These are phyloP conservation scores for Hyphodiscus hymeniophilus DNA, from an alignment of 495 filamentous ascomycete species.

Conservation along the genomic window DNA sequence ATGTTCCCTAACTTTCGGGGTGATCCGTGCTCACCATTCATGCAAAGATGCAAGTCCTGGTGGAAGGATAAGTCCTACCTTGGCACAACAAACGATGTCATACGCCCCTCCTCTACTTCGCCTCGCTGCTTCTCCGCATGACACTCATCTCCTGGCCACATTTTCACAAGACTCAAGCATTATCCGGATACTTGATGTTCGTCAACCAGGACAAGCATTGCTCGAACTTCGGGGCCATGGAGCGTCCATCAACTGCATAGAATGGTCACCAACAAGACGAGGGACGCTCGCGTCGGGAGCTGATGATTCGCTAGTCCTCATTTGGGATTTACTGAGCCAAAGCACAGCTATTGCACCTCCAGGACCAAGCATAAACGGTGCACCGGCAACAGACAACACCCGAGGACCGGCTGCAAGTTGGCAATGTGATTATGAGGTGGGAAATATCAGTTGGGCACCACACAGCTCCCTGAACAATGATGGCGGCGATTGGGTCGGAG, in stretches of 20 bases:
- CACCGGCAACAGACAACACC: conserved; percentile 43
- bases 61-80: conserved; percentile 52
- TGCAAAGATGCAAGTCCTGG: conserved; percentile 22
- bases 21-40: not conserved
- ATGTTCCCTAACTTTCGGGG: conserved; percentile 16
- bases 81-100: conserved; percentile 63
- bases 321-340: conserved; percentile 87
- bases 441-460: conserved; percentile 91
- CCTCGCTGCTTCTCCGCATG: conserved; percentile 89
- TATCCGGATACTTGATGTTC: conserved; percentile 92
- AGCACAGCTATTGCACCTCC: conserved; percentile 42
- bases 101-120: conserved; percentile 81
- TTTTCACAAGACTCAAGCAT: conserved; percentile 90
- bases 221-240: conserved; percentile 91
- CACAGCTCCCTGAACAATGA: conserved; percentile 63
- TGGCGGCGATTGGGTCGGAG: conserved; percentile 87
- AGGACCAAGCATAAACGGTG: conserved; percentile 35
- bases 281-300: conserved; percentile 87
- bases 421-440: conserved; percentile 95
- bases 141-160: conserved; percentile 90
- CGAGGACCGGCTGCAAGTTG: conserved; percentile 74
- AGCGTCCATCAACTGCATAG: conserved; percentile 79
- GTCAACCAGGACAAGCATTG: conserved; percentile 91
- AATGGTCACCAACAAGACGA: conserved; percentile 85
- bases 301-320: conserved; percentile 81